phyloP scores from a whole-genome alignment of 1,284 basidiomycete species.

The Fomitopsis palustris region DNA sequence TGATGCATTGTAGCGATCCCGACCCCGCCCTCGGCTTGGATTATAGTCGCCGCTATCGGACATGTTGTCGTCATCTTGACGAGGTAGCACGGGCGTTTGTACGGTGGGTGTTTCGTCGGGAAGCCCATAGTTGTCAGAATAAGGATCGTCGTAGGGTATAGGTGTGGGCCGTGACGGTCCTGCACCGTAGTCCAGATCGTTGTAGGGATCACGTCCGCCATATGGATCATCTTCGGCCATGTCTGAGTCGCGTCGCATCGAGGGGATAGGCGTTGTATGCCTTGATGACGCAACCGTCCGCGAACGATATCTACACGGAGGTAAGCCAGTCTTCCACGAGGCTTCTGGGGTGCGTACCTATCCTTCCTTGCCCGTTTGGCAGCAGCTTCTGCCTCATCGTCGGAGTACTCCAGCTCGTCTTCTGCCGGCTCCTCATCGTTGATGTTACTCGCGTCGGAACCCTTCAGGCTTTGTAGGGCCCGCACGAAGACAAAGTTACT shows the following conservation, averaged over 20 bases:
- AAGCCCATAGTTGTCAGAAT: slow-evolving; percentile 48
- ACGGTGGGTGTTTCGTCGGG: slow-evolving; percentile 5
- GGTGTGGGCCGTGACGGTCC: slow-evolving; percentile 59
- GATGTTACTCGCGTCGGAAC: slow-evolving; percentile 90
- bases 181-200: slow-evolving; percentile 53
- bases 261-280: slow-evolving; percentile 49
- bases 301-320: slow-evolving; percentile 41
- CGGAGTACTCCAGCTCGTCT: slow-evolving; percentile 85
- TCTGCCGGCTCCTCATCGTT: slow-evolving; percentile 87
- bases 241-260: slow-evolving; percentile 53
- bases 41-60: slow-evolving; percentile 2
- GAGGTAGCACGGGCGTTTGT: not conserved
- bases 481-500: slow-evolving; percentile 79
- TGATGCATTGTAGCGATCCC: slow-evolving; percentile 8
- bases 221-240: slow-evolving; percentile 49
- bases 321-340: slow-evolving; percentile 1
- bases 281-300: slow-evolving; percentile 51
- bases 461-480: slow-evolving; percentile 63
- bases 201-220: slow-evolving; percentile 56
- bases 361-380: slow-evolving; percentile 54
- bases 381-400: slow-evolving; percentile 82
- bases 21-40: slow-evolving; percentile 21
- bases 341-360: slow-evolving; percentile 36
- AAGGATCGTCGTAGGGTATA: slow-evolving; percentile 74
- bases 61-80: not conserved